Conservation (phyloP, 1,139 yeast species). For the Arxiozyma slooffiae region DNA sequence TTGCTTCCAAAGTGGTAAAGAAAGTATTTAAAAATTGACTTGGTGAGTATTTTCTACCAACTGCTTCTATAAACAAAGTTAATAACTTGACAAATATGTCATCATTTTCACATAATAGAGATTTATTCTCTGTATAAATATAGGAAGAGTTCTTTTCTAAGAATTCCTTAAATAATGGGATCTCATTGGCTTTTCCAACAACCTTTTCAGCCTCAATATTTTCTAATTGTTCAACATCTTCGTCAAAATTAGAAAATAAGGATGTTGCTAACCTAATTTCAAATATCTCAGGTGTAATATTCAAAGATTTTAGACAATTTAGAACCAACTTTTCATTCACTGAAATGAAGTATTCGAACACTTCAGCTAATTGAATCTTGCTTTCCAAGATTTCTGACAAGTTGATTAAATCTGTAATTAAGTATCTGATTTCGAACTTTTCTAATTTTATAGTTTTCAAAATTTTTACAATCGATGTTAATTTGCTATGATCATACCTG, state of each 20-base stretch:
- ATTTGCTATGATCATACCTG: slow-evolving; percentile 33
- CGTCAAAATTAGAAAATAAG: slow-evolving; percentile 30
- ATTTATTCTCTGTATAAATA: slow-evolving; percentile 24
- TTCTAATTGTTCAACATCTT: slow-evolving; percentile 25
- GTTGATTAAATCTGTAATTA: slow-evolving; percentile 32
- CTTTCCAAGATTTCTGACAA: slow-evolving; percentile 32
- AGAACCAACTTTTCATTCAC: slow-evolving; percentile 36
- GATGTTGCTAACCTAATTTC: slow-evolving; percentile 65
- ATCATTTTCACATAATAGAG: slow-evolving; percentile 30
- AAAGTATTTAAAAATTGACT: slow-evolving; percentile 30
- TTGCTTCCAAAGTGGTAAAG: slow-evolving; percentile 34
- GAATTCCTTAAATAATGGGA: slow-evolving; percentile 27
- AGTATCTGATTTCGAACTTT: slow-evolving; percentile 32
- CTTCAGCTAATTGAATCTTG: slow-evolving; percentile 33
- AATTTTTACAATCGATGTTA: slow-evolving; percentile 26
- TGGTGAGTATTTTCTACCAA: slow-evolving; percentile 30
- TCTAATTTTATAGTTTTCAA: slow-evolving; percentile 29
- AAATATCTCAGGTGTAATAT: slow-evolving; percentile 42
- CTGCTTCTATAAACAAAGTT: slow-evolving; percentile 36
- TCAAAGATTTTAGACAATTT: slow-evolving; percentile 34
- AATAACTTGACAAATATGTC: slow-evolving; percentile 39
- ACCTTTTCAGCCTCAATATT: slow-evolving; percentile 28
- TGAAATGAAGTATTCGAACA: slow-evolving; percentile 40
- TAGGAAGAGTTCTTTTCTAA: slow-evolving; percentile 24
- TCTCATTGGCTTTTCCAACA: slow-evolving; percentile 22